Percentiles rank a stretch among this genome's conserved stretches.
Conservation (phyloP, 2,329 filamentous ascomycete genomes). For the Trichophyton equinum region DNA sequence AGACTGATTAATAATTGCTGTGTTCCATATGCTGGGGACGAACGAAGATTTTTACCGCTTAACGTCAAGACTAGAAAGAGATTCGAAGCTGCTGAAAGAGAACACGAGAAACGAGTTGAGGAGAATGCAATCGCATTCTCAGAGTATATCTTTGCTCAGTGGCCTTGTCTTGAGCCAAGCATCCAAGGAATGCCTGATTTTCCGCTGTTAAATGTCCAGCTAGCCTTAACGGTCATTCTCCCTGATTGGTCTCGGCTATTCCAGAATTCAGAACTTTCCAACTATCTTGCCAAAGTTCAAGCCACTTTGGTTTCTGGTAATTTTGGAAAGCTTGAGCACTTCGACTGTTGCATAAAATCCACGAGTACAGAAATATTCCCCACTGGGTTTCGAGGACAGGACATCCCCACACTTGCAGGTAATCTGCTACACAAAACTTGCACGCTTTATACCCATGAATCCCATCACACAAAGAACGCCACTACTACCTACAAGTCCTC, state of each 20-base stretch:
- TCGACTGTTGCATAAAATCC: not conserved
- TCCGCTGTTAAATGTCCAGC: constrained; percentile 2
- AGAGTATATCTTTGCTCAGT: constrained; percentile 12
- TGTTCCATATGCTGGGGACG: constrained; percentile 7
- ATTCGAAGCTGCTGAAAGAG: constrained; percentile 4
- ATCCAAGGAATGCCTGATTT: not conserved
- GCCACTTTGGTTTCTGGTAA: constrained; percentile 24
- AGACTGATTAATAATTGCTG: constrained; percentile 7
- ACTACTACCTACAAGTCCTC: not conserved
- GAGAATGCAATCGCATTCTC: constrained; percentile 11
- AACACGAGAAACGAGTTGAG: constrained; percentile 7
- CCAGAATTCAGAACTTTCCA: constrained; percentile 37
- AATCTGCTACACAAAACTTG: not conserved
- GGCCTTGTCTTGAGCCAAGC: constrained; percentile 9
- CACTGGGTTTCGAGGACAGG: not conserved
- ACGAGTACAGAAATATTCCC: not conserved
- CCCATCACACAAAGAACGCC: not conserved
- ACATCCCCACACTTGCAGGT: constrained; percentile 3
- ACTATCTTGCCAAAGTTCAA: constrained; percentile 36
- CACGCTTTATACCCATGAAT: not conserved
- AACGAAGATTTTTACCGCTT: not conserved
- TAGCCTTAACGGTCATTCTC: constrained; percentile 30
- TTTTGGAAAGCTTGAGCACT: not conserved
- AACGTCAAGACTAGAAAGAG: constrained; percentile 4
- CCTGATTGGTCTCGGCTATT: constrained; percentile 39